A percentile compares a stretch with the other conserved stretches of the same genome.
phyloP scores from a whole-genome alignment of 1,139 yeast genomes.

The Yamadazyma songkhlaensis region DNA sequence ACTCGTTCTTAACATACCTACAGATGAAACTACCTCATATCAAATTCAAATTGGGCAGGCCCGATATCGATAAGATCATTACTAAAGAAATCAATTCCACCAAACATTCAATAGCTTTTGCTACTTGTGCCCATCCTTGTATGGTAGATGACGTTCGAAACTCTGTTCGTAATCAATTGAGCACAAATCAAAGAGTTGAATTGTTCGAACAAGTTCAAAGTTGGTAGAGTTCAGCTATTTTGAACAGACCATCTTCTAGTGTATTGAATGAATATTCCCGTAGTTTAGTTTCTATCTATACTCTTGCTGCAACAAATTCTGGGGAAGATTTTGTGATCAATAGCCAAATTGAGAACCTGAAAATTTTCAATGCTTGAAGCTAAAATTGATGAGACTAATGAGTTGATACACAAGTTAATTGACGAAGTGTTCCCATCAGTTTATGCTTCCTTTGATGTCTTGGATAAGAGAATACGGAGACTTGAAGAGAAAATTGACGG shows the following conservation, averaged over 20 bases:
- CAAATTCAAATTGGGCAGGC: slow-evolving; percentile 28
- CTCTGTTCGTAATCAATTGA: slow-evolving; percentile 20
- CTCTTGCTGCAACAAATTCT: too few relatives aligned
- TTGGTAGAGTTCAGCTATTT: too few relatives aligned
- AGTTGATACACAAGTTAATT: slow-evolving; percentile 10
- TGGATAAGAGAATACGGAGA: slow-evolving; percentile 10
- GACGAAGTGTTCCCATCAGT: slow-evolving; percentile 15
- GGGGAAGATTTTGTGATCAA: background rate
- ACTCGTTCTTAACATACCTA: slow-evolving; percentile 9
- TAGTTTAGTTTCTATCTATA: too few relatives aligned
- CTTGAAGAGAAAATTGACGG: slow-evolving; percentile 9
- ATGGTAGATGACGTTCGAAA: slow-evolving; percentile 32
- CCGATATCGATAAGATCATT: slow-evolving; percentile 23
- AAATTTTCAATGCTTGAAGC: slow-evolving; percentile 12
- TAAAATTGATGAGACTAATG: slow-evolving; percentile 15
- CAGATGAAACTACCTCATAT: slow-evolving; percentile 20
- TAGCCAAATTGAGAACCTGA: background rate
- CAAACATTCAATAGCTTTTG: slow-evolving; percentile 27
- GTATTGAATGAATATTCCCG: background rate
- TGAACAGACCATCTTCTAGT: background rate
- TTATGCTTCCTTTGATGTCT: slow-evolving; percentile 11
- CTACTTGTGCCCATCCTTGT: slow-evolving; percentile 35
- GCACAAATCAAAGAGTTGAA: slow-evolving; percentile 21
- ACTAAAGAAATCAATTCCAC: slow-evolving; percentile 20
- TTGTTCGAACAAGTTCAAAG: slow-evolving; percentile 27